Base-by-base conservation (phyloP, 768 basidiomycete genomes). In the Tulasnella sp. region DNA sequence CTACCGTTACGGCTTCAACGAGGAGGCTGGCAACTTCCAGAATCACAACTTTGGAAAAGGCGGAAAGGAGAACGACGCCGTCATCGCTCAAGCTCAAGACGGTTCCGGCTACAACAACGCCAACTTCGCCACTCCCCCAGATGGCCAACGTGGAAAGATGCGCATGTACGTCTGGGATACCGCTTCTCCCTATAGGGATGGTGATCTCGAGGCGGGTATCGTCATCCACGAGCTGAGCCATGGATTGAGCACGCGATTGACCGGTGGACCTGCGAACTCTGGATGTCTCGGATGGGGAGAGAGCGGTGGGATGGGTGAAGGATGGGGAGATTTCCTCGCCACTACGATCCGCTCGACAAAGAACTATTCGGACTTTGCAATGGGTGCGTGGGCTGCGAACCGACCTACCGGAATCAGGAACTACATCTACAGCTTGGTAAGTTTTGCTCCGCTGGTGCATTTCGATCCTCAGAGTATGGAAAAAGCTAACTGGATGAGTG, bases 131-230 rank as follows among this genome's bases (percentile, higher is more conserved):
- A 65, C 65, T 52, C 73, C 75, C n/a, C 73, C 73, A 17, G 75
- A 92, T 65, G 89, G 87, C 29, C 80, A 83, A 76, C 87, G 90
- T 67, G 90, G 89, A 2, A 83, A 88, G 53, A 93, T 91, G 85
- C 79, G 93, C 64, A 97, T 93, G 92, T 93, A 93, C 73, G 75
- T 92, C 48, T 99, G 94, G 94, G 87, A 90, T 71, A 89, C 88
- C 0, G 86, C 83, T 7, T 75, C 79, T 22, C 94, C 94, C 2
- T 97, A 85, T 75, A 78, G 92, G 21, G 94, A 99, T 66, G 94
- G 94, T 25, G 92, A 96, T 65, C 76, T 97, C 41, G 94, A 99
- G 71, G 90, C 91, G 42, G 94, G 93, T 34, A 98, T 99, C 60
- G 92, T 96, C 64, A 92, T 97, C 60, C 91, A 92, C 70, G 90